Conservation (phyloP, 2,329 filamentous ascomycete genomes). For the Bimuria novae-zelandiae region DNA sequence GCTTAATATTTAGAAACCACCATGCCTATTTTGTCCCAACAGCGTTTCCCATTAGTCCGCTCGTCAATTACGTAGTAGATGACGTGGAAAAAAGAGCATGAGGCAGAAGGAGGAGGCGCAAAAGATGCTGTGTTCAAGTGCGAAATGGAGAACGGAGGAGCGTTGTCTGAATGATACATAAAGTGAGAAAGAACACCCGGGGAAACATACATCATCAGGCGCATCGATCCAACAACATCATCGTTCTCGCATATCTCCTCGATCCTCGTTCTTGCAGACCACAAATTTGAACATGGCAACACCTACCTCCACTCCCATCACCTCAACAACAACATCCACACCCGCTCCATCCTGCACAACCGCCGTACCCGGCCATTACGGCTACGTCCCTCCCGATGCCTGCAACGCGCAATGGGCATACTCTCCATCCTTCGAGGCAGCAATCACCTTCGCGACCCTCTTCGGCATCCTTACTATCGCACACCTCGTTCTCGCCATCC, state of each 20-base stretch:
- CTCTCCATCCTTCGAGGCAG: slow-evolving; percentile 27
- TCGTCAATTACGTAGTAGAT: slow-evolving; percentile 8
- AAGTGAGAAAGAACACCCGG: background rate
- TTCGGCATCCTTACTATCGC: slow-evolving; percentile 30
- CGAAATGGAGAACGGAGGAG: no score
- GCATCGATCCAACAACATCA: background rate
- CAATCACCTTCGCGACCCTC: slow-evolving; percentile 27
- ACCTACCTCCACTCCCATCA: slow-evolving; percentile 15
- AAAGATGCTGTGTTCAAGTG: background rate
- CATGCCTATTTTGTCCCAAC: slow-evolving; percentile 1
- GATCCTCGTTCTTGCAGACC: background rate
- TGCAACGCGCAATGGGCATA: slow-evolving; percentile 36
- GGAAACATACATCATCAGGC: background rate
- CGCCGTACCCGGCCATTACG: slow-evolving; percentile 26
- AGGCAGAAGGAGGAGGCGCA: background rate
- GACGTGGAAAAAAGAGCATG: background rate
- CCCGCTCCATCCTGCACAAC: slow-evolving; percentile 26
- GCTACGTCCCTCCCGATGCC: slow-evolving; percentile 27
- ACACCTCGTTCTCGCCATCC: slow-evolving; percentile 26
- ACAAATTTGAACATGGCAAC: slow-evolving; percentile 16
- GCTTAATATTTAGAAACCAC: background rate
- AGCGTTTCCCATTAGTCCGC: slow-evolving; percentile 15
- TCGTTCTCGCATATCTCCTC: background rate
- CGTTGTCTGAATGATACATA: background rate
- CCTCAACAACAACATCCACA: slow-evolving; percentile 15